phyloP scores from a whole-genome alignment of 163 green algal species.

The Chlamydomonas reinhardtii region DNA sequence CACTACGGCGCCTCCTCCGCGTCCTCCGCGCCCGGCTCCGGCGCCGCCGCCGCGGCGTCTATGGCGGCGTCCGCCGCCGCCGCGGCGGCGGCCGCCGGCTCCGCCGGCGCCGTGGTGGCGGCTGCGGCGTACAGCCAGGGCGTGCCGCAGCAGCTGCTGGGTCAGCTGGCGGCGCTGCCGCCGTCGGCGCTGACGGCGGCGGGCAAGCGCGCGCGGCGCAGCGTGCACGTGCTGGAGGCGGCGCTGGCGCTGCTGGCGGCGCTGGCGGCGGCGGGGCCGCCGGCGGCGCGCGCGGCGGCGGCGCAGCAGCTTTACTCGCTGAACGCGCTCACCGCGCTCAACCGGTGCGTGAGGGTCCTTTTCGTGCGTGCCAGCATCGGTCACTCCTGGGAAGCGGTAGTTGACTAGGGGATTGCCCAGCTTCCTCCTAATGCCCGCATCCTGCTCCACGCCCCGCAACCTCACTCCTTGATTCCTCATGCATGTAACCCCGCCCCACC shows the following conservation, averaged over 20 bases:
- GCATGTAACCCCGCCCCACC: neutral
- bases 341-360: neutral
- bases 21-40: neutral
- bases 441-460: too few relatives aligned
- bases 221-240: constrained; percentile 68
- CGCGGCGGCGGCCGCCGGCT: neutral
- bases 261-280: constrained; percentile 62
- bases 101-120: constrained; percentile 56
- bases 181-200: constrained; percentile 33
- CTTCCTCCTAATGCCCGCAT: too few relatives aligned
- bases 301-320: constrained; percentile 65
- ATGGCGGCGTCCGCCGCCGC: too few relatives aligned
- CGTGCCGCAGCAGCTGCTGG: constrained; percentile 67
- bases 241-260: constrained; percentile 76
- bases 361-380: too few relatives aligned
- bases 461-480: too few relatives aligned
- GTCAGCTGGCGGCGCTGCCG: constrained; percentile 51
- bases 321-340: constrained; percentile 59
- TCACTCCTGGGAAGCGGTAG: too few relatives aligned
- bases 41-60: neutral
- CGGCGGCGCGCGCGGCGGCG: constrained; percentile 32
- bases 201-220: constrained; percentile 35
- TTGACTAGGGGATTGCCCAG: too few relatives aligned
- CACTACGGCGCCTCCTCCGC: constrained; percentile 1
- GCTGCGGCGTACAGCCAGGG: constrained; percentile 54